Evolutionary conservation across 2,329 filamentous ascomycete species (phyloP).

Genomic region (Trichophyton verrucosum): DNA sequence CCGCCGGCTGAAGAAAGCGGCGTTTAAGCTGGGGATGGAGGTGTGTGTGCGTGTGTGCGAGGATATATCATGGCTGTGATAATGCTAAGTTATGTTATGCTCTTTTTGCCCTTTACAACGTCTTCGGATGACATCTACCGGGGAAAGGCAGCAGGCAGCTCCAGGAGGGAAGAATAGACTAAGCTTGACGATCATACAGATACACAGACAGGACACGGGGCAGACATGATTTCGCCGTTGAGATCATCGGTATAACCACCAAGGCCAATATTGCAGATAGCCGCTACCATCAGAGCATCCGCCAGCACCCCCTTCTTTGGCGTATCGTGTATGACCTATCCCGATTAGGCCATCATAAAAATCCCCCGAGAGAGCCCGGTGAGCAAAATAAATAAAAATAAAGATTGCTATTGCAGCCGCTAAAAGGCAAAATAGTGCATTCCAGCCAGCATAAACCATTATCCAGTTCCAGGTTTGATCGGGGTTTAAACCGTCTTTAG

Average conservation of each 20-base stretch:
- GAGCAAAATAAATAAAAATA: background rate
- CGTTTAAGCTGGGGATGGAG: background rate
- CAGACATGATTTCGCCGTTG: background rate
- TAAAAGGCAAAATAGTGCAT: background rate
- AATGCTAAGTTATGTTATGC: background rate
- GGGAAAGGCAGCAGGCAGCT: background rate
- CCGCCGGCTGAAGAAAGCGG: background rate
- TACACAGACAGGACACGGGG: background rate
- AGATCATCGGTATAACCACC: constrained; percentile 1
- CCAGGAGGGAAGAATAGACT: background rate
- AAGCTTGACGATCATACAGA: background rate
- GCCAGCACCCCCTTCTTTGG: background rate
- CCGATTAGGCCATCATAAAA: background rate
- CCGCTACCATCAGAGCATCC: background rate
- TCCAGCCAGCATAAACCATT: background rate
- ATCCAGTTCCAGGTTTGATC: background rate
- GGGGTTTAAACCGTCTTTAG: background rate
- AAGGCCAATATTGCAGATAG: background rate
- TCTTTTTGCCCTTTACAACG: background rate
- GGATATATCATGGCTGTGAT: background rate
- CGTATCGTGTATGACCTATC: background rate
- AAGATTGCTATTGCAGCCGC: constrained; percentile 1
- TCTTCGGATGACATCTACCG: background rate
- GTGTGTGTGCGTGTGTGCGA: background rate
- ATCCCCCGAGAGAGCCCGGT: background rate